Evolutionary conservation across 2,329 filamentous ascomycete species (phyloP), one percentile per base, ranked within the genome.

Genomic region (Pseudogymnoascus sp.): DNA sequence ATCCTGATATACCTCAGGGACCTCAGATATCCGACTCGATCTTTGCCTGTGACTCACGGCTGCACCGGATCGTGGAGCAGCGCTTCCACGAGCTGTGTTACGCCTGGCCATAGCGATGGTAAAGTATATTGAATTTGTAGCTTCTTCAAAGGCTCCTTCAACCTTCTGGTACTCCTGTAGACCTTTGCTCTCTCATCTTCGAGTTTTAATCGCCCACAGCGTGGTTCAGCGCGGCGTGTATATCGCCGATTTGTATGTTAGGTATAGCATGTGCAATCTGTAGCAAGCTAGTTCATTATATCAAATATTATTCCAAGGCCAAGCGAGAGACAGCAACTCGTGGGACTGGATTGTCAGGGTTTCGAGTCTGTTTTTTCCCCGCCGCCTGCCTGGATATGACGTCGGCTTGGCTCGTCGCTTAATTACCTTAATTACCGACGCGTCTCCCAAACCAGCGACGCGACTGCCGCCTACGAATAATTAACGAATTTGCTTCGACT

Each of bases 1-100:
- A 41, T 80, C 78, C 53, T 73, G 74, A 66, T 78, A 80, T 1
- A 80, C 73, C 61, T 75, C 74, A 11, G 78, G 77, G 10, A 80
- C 72, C 3, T 11, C 41, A 24, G 41, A 24, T 46, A 46, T 46
- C 6, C 22, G 19, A 28, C 35, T 33, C 4, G 53, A 12, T 19
- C 53, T 35, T 59, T 33, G 41, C 41, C 41, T 12, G 26, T 12
- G 46, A 19, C 8, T 56, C n/a, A 16, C 46, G 50, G 50, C 10
- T 22, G 50, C n/a, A 14, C 28, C 50, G 50, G 50, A 56, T 33
- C 28, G 50, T 12, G 16, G 4, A 22, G 50, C 5, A 16, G n/a
- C 26, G 2, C 50, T 16, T 4, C 50, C 50, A 33, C 28, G 28
- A 22, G 50, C 3, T 11, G 46, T 7, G 3, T 31, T 53, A 28